phyloP scores from a whole-genome alignment of 139 green algal species.

The Pseudopediastrum boryanum region DNA sequence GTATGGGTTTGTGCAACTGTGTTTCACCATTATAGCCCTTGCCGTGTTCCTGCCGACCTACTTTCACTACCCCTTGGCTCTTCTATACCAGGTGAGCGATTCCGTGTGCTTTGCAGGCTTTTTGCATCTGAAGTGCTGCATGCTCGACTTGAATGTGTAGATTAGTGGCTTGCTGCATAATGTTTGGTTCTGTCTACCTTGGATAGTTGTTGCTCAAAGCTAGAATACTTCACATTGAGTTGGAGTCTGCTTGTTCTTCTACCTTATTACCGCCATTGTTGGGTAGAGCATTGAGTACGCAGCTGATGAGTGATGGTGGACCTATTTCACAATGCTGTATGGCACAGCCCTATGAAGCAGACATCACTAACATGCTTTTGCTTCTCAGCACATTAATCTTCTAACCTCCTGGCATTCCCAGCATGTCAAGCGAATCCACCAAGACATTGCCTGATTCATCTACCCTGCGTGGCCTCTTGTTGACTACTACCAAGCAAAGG shows the following conservation, averaged over 20 bases:
- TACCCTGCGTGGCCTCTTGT: not conserved
- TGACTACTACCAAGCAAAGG: not conserved
- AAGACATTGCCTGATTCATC: no score
- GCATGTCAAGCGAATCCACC: no score
- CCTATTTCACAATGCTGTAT: no score
- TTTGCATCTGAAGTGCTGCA: not conserved
- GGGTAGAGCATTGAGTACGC: no score
- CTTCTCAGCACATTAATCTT: not conserved
- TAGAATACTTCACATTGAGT: not conserved
- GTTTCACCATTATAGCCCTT: conserved; percentile 51
- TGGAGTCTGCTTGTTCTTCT: not conserved
- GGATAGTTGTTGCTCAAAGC: not conserved
- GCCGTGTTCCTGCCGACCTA: conserved; percentile 43
- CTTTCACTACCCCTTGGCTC: conserved; percentile 31
- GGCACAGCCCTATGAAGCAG: no score
- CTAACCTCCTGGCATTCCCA: not conserved
- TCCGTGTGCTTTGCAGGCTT: not conserved
- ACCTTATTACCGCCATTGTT: not conserved
- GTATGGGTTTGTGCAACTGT: conserved; percentile 57
- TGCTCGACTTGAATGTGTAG: not conserved
- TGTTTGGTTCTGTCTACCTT: not conserved
- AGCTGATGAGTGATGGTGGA: no score
- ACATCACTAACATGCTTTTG: no score
- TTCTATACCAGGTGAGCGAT: conserved; percentile 43
- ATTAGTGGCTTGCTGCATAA: not conserved